Evolutionary conservation across 1,284 basidiomycete genomes (phyloP).

Genomic region (Afroboletus lepidellus): DNA sequence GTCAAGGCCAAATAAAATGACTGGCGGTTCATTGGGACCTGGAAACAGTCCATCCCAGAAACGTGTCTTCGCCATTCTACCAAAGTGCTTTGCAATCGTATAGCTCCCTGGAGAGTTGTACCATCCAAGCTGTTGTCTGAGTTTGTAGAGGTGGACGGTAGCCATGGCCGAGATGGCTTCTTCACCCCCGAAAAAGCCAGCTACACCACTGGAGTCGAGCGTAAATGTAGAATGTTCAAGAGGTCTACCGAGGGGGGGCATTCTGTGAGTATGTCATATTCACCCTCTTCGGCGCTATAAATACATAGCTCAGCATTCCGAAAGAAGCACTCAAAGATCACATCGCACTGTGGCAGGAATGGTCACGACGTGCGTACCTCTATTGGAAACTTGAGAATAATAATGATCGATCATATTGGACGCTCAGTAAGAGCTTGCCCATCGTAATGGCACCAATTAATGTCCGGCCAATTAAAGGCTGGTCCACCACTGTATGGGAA

Average conservation of each 20-base stretch:
- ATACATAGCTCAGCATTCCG: not conserved
- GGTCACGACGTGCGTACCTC: not conserved
- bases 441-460: no score
- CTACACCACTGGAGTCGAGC: constrained; percentile 22
- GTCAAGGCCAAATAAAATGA: constrained; percentile 22
- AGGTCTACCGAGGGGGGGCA: constrained; percentile 18
- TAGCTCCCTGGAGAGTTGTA: constrained; percentile 36
- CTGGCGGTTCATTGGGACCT: constrained; percentile 10
- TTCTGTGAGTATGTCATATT: not conserved
- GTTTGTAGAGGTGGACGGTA: constrained; percentile 27
- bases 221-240: constrained; percentile 18
- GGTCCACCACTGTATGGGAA: no score
- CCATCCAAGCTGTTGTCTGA: constrained; percentile 33
- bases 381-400: no score
- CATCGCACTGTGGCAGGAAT: not conserved
- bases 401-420: no score
- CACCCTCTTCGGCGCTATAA: not conserved
- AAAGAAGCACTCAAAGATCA: not conserved
- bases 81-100: constrained; percentile 27
- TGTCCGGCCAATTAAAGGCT: no score
- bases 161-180: constrained; percentile 33
- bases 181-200: constrained; percentile 31
- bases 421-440: no score
- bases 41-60: constrained; percentile 27
- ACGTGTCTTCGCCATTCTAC: constrained; percentile 24